These are phyloP conservation scores for Quercus mongolica DNA, from an alignment of 306 rosid species.

Conservation along the genomic window DNA sequence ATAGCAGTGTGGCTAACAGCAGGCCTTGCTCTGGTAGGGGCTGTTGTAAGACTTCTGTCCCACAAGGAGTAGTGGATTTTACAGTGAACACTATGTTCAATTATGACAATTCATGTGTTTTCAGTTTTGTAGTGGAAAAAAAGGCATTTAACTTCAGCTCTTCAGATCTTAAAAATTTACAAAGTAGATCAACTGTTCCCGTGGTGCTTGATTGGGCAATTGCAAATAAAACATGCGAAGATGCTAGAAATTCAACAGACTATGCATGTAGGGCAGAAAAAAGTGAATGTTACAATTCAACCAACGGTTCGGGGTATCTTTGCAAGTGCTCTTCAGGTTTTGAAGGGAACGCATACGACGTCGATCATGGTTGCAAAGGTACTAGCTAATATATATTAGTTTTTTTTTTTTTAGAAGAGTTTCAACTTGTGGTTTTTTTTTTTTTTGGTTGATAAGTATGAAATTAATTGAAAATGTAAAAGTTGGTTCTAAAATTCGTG, in stretches of 20 bases:
- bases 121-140: too few species aligned
- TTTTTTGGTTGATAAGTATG: too few species aligned
- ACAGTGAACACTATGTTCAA: too few species aligned
- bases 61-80: conserved; percentile 4
- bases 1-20: neutral
- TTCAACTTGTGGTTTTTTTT: too few species aligned
- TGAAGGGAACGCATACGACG: conserved; percentile 43
- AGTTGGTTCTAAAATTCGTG: too few species aligned
- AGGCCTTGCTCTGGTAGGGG: conserved; percentile 29
- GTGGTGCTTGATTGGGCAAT: conserved; percentile 37
- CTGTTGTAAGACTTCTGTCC: conserved; percentile 34
- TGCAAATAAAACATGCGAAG: conserved; percentile 19
- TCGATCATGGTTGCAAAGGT: conserved; percentile 27
- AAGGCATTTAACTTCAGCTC: fast-evolving
- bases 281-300: neutral
- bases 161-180: neutral
- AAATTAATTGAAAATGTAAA: too few species aligned
- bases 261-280: neutral
- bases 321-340: conserved; percentile 35
- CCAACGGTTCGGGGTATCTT: conserved; percentile 13
- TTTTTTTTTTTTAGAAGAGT: neutral
- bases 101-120: too few species aligned
- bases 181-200: neutral
- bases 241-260: neutral
- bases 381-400: neutral